Evolutionary conservation across 352 stramenopile genomes (phyloP).

Genomic region (Phytophthora sp.): DNA sequence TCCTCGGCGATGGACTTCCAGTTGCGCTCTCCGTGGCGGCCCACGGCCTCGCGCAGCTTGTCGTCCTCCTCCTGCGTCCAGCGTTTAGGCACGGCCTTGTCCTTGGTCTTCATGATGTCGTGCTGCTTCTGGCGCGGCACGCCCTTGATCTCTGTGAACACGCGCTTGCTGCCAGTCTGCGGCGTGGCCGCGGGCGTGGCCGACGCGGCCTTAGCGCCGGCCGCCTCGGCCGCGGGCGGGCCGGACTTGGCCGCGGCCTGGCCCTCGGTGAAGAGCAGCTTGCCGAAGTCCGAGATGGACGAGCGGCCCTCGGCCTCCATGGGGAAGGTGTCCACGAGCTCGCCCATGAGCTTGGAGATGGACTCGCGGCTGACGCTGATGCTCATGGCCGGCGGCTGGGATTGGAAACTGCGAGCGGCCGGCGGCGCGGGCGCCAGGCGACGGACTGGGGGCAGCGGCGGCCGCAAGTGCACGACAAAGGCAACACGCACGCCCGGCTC

Average conservation of each 20-base stretch:
- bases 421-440: too few species aligned
- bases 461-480: slow-evolving; percentile 24
- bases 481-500: slow-evolving; percentile 7
- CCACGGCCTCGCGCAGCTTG: slow-evolving; percentile 74
- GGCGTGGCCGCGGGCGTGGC: background rate
- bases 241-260: slow-evolving; percentile 26
- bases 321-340: slow-evolving; percentile 83
- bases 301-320: slow-evolving; percentile 75
- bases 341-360: slow-evolving; percentile 87
- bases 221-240: background rate
- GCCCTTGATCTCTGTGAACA: slow-evolving; percentile 87
- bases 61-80: slow-evolving; percentile 87
- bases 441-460: background rate
- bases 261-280: slow-evolving; percentile 84
- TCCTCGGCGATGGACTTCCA: slow-evolving; percentile 90
- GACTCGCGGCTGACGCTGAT: slow-evolving; percentile 85
- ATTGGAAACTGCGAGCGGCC: slow-evolving; percentile 15
- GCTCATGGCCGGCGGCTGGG: slow-evolving; percentile 47
- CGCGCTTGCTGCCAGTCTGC: slow-evolving; percentile 66
- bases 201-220: background rate
- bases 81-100: slow-evolving; percentile 83
- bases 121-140: slow-evolving; percentile 83
- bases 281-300: slow-evolving; percentile 89
- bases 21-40: slow-evolving; percentile 81
- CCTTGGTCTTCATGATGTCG: slow-evolving; percentile 86